Percentiles rank a stretch among this genome's conserved stretches.
Conservation (phyloP, 2,329 filamentous ascomycete species). For the Metarhizium sp. region DNA sequence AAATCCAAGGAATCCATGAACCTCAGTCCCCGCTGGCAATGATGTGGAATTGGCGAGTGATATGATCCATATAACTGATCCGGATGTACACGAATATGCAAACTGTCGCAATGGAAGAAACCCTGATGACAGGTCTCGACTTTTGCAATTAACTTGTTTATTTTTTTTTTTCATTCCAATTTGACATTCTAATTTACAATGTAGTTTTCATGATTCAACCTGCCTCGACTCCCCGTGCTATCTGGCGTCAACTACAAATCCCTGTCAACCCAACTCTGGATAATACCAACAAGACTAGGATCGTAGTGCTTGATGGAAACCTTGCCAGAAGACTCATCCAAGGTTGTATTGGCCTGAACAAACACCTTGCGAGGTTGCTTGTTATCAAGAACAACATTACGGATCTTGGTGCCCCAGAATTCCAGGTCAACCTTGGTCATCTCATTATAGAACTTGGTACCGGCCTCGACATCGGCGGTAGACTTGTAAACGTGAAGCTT, state of each 20-base stretch:
- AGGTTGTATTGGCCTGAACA: slow-evolving; percentile 82
- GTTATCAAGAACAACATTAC: slow-evolving; percentile 64
- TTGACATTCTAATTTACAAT: slow-evolving; percentile 3
- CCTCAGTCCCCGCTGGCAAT: background rate
- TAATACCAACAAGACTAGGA: slow-evolving; percentile 67
- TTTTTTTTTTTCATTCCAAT: background rate
- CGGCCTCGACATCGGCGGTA: slow-evolving; percentile 72
- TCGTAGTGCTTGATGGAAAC: slow-evolving; percentile 82
- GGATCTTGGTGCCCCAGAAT: slow-evolving; percentile 75
- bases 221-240: background rate
- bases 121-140: background rate
- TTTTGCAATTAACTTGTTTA: slow-evolving; percentile 8
- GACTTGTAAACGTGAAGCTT: slow-evolving; percentile 90
- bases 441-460: slow-evolving; percentile 69
- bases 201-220: background rate
- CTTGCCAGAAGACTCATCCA: slow-evolving; percentile 58
- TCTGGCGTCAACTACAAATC: slow-evolving; percentile 25
- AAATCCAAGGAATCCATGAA: background rate
- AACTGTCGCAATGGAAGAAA: background rate
- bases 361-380: slow-evolving; percentile 85
- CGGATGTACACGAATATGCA: background rate
- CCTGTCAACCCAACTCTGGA: slow-evolving; percentile 70
- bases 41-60: background rate
- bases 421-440: slow-evolving; percentile 75
- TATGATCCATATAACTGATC: too few species aligned